Evolutionary conservation across 1,284 basidiomycete species (phyloP).

Genomic region (Serendipita sp.): DNA sequence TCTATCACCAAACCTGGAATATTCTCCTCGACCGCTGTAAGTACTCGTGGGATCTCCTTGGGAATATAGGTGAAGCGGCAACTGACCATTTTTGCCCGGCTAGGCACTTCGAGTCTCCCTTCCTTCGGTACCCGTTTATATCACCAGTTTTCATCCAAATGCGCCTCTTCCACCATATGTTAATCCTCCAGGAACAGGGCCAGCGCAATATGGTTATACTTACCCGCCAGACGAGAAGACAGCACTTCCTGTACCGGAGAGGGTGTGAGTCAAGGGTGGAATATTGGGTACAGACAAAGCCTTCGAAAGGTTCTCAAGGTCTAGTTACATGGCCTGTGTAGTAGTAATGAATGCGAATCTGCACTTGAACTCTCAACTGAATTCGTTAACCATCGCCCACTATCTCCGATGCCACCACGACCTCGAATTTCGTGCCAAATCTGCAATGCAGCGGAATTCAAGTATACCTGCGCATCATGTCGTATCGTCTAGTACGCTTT

Average conservation of each 20-base stretch:
- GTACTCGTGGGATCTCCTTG: background rate
- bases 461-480: slow-evolving; percentile 1
- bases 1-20: slow-evolving; percentile 30
- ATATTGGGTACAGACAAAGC: too few relatives aligned
- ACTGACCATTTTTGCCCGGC: slow-evolving; percentile 20
- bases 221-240: slow-evolving; percentile 6
- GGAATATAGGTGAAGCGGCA: background rate
- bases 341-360: too few relatives aligned
- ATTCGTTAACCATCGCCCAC: background rate
- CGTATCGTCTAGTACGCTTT: background rate
- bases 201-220: background rate
- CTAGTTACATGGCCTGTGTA: too few relatives aligned
- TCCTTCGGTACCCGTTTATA: slow-evolving; percentile 23
- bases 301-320: too few relatives aligned
- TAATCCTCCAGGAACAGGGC: background rate
- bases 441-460: background rate
- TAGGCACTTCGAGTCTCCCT: slow-evolving; percentile 21
- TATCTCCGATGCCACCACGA: background rate
- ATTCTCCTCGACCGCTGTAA: slow-evolving; percentile 28
- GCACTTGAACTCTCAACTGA: too few relatives aligned
- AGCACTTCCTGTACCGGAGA: background rate
- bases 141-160: slow-evolving; percentile 30
- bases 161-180: slow-evolving; percentile 28
- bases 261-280: too few relatives aligned
- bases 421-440: background rate